Evolutionary conservation across 306 rosid species (phyloP).

Genomic region (Inga leiocalycina): DNA sequence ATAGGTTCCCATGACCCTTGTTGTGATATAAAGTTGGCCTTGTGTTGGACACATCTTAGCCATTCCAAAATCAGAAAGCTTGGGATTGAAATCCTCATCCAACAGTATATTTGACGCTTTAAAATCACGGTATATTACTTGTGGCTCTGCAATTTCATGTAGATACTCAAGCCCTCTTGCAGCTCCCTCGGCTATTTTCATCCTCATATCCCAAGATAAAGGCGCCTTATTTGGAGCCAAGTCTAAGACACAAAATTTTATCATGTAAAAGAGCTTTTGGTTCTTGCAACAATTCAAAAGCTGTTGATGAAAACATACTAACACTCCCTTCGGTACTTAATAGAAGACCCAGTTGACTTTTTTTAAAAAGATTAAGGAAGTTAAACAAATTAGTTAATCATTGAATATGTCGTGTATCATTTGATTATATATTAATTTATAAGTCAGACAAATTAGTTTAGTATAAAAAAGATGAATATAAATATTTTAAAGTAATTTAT

Average conservation of each 20-base stretch:
- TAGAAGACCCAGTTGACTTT: no score
- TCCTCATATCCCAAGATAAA: constrained; percentile 48
- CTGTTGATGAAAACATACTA: background rate
- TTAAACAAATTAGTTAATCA: no score
- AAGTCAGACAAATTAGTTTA: no score
- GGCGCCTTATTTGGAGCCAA: constrained; percentile 23
- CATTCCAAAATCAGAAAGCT: constrained; percentile 60
- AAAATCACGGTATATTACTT: constrained; percentile 49
- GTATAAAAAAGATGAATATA: no score
- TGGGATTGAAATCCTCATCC: constrained; percentile 46
- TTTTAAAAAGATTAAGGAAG: no score
- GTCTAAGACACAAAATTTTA: constrained; percentile 27
- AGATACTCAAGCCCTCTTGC: constrained; percentile 61
- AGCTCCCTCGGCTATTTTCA: constrained; percentile 56
- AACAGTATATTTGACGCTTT: constrained; percentile 53
- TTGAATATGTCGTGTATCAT: no score
- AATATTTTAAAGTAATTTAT: no score
- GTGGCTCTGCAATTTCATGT: constrained; percentile 48
- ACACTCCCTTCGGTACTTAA: no score
- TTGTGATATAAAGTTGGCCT: constrained; percentile 44
- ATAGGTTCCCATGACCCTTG: constrained; percentile 62
- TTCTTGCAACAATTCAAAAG: background rate
- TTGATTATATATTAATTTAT: no score
- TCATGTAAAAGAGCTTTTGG: background rate
- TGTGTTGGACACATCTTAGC: constrained; percentile 53